Base-by-base conservation (phyloP, 1,284 basidiomycete genomes). In the Moesziomyces parantarcticus region DNA sequence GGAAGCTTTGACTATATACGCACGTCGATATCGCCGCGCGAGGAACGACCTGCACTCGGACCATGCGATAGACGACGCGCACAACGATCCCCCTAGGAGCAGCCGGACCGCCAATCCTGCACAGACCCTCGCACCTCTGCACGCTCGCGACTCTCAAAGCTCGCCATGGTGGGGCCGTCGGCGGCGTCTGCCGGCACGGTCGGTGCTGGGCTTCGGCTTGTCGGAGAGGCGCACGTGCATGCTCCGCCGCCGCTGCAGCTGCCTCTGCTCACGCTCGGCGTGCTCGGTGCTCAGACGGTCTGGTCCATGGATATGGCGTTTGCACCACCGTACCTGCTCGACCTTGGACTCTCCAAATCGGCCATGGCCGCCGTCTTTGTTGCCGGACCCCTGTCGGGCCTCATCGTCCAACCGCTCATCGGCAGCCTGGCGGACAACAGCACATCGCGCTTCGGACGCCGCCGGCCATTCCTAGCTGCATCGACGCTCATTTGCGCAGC, bases 351-450 rank as follows among this genome's bases (percentile, higher is more conserved):
- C 3, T 75, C 75, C 3, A 80, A 80, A 41, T 67, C 76, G 1
- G 46, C 71, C 26, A 79, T 77, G 63, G 76, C 81, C 5, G 58
- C 78, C 7, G 77, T 83, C 10, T 74, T 83, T 32, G 63, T 82
- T 8, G 81, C 77, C 1, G 81, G 79, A 1, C 81, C 81, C 0
- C 53, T 81, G 3, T 78, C 75, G 18, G 81, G 81, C 13, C 71
- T 83, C 7, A 63, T 83, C 14, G 84, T 85, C 2, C 85, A 86
- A 60, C 85, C 85, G 3, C 47, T 80, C 21, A 80, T 84, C 43
- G 83, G 84, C 48, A 75, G 74, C 20, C 51, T 82, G 6, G 79
- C 82, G 4, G 85, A 86, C 62, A 68, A 72, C 10, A 84, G 84
- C 67, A 81, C 79, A 26, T 80, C 76, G 7, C 46, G 59, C 1